Base-by-base conservation (phyloP, 768 basidiomycete genomes). In the Kwoniella heveanensis region DNA sequence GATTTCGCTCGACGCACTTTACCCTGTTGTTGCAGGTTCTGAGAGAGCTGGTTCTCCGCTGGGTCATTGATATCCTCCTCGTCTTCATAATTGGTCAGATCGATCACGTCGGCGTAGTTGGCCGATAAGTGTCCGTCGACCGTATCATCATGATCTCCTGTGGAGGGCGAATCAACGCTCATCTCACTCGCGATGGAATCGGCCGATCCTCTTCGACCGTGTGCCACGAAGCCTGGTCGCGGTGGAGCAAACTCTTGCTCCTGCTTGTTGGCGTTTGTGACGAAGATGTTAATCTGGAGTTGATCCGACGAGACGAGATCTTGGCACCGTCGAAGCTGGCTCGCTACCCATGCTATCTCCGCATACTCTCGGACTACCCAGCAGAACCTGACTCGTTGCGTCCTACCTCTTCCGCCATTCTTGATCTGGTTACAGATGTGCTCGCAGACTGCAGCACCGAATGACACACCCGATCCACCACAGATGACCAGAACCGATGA, bases 281-380 rank as follows among this genome's bases (percentile, higher is more conserved):
- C 88, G 70, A 87, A 91, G 48, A 91, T 87, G 69, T 89, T 86
- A 54, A 91, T 79, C 67, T 88, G 85, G 2, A 91, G 82, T 22
- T 76, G 77, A 5, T 50, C 80, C 71, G 54, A 81, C 70, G 78
- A 70, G 29, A 87, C 81, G 74, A 87, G 82, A 30, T 83, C 81
- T 73, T 85, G 83, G 77, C 88, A 90, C 19, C 83, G 82, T n/a
- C 86, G 84, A 36, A 91, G 75, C 53, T 85, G 81, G 8, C 86
- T 82, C 1, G 90, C 88, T 62, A 88, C 86, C 90, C 90, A 91
- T 58, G 88, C 86, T 29, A 91, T 82, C 66, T 91, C 88, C 21
- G 87, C 89, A 71, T 86, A 90, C 71, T 90, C 90, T 39, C 88
- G 83, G 22, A 90, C 81, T 48, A 90, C 83, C 90, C 90, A 91